A percentile compares a stretch with the other conserved stretches of the same genome.
phyloP scores from a whole-genome alignment of 1,284 basidiomycete species.

The Coniferiporia sulphurascens region DNA sequence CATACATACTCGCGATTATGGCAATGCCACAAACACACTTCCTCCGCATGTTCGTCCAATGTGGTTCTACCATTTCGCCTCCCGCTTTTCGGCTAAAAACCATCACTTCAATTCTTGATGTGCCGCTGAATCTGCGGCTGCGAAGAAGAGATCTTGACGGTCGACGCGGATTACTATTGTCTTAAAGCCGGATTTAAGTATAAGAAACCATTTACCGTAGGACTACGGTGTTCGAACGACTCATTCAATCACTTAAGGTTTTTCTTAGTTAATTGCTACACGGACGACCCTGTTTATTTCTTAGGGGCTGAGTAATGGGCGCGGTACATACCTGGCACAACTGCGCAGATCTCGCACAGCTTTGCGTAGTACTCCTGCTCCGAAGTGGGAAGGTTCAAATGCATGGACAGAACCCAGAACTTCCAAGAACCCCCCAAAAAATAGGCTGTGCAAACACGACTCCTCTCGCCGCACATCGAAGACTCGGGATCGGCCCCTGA shows the following conservation, averaged over 20 bases:
- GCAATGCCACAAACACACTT: conserved; percentile 14
- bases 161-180: not conserved
- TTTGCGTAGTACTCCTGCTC: too few species aligned
- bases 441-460: conserved; percentile 9
- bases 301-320: too few species aligned
- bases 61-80: conserved; percentile 1
- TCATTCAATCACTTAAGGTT: too few species aligned
- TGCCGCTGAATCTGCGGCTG: conserved; percentile 9
- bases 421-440: conserved; percentile 13
- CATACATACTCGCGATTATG: not conserved
- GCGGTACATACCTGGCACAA: too few species aligned
- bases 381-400: conserved; percentile 11
- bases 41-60: conserved; percentile 13
- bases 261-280: too few species aligned
- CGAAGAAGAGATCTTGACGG: conserved; percentile 7
- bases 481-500: conserved; percentile 5
- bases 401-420: conserved; percentile 13
- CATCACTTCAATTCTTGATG: conserved; percentile 10
- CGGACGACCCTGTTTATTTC: too few species aligned
- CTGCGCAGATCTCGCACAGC: too few species aligned
- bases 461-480: conserved; percentile 7
- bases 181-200: too few species aligned
- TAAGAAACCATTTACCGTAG: too few species aligned
- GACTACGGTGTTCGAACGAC: too few species aligned
- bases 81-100: conserved; percentile 1